Evolutionary conservation across 257 asterid species (phyloP).

Genomic region (Paulownia fortunei): DNA sequence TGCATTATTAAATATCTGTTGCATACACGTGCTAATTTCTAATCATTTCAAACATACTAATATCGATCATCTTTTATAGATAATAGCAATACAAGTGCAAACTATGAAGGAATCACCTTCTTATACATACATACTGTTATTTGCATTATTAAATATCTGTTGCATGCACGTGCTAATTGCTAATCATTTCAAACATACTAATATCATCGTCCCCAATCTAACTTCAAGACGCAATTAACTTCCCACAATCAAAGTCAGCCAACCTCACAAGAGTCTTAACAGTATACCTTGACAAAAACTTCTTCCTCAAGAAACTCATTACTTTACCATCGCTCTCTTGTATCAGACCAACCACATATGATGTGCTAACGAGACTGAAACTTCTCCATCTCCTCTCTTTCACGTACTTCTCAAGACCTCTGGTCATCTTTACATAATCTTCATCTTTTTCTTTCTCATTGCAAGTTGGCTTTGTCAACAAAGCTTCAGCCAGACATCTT

Average conservation of each 20-base stretch:
- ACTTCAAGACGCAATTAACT: conserved; percentile 32
- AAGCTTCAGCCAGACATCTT: conserved; percentile 56
- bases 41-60: neutral
- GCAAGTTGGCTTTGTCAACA: neutral
- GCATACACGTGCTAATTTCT: too few relatives aligned
- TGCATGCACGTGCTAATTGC: too few relatives aligned
- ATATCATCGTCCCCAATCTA: neutral
- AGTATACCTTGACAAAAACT: conserved; percentile 43
- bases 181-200: neutral
- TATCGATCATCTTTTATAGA: too few relatives aligned
- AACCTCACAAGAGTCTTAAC: conserved; percentile 34
- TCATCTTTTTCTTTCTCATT: conserved; percentile 22
- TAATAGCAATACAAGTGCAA: too few relatives aligned
- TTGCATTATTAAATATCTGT: too few relatives aligned
- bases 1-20: too few relatives aligned
- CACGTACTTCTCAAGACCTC: conserved; percentile 53
- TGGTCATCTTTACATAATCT: conserved; percentile 28
- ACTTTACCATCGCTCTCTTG: conserved; percentile 59
- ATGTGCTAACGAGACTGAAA: conserved; percentile 55
- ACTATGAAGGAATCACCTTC: too few relatives aligned
- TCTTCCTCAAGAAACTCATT: conserved; percentile 54
- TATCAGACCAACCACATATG: conserved; percentile 60
- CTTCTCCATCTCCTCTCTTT: conserved; percentile 79
- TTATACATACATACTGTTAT: too few relatives aligned
- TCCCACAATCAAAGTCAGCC: conserved; percentile 59